Conservation (phyloP, 169 alveolate genomes). For the Cyclospora cayetanensis region DNA sequence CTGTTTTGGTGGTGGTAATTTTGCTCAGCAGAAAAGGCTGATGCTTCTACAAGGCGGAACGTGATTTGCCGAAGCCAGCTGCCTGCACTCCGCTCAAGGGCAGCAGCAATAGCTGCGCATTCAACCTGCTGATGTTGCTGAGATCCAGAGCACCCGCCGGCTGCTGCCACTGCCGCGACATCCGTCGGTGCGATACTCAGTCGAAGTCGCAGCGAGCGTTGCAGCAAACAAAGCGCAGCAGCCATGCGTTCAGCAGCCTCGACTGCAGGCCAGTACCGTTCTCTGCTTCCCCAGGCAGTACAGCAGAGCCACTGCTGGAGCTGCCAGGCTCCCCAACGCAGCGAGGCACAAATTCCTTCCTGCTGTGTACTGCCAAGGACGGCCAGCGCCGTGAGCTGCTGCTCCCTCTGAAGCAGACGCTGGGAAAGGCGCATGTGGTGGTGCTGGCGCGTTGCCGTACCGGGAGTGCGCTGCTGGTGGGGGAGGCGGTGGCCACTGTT, state of each 20-base stretch:
- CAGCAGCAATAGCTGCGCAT: neutral
- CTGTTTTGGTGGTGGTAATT: neutral
- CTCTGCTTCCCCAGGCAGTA: neutral
- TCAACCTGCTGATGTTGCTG: slow-evolving; percentile 16
- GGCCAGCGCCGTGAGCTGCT: slow-evolving; percentile 7
- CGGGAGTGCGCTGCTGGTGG: slow-evolving; percentile 10
- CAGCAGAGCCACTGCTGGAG: slow-evolving; percentile 58
- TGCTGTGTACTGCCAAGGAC: neutral
- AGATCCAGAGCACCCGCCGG: neutral
- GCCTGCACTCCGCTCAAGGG: slow-evolving; percentile 5
- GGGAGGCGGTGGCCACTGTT: neutral
- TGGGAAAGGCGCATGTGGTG: neutral
- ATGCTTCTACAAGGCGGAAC: neutral
- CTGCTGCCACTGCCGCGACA: slow-evolving; percentile 14
- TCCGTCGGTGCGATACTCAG: neutral
- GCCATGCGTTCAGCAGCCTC: slow-evolving; percentile 25
- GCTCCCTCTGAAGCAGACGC: slow-evolving; percentile 27
- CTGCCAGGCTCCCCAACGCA: neutral
- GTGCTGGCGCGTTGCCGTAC: slow-evolving; percentile 12
- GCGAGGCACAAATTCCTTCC: neutral
- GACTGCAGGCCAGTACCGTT: neutral
- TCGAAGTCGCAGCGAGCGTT: slow-evolving; percentile 4
- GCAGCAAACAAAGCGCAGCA: neutral
- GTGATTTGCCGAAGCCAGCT: neutral
- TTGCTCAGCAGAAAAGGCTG: neutral